Conservation (phyloP, 2,329 filamentous ascomycete species). For the Bipolaris oryzae region DNA sequence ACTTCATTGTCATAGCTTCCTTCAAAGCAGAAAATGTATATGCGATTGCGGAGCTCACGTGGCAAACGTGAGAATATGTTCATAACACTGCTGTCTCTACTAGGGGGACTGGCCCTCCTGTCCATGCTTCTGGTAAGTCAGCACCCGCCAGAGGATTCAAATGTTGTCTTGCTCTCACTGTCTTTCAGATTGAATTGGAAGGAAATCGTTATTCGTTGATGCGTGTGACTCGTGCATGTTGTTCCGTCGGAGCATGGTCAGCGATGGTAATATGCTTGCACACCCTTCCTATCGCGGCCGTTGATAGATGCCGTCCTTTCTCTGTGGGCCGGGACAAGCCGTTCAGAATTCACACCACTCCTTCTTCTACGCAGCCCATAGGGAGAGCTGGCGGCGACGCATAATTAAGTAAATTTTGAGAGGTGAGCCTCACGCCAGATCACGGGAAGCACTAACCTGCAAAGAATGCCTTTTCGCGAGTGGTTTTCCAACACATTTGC, state of each 20-base stretch:
- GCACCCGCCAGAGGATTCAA: background rate
- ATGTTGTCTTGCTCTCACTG: constrained; percentile 3
- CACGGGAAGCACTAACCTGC: constrained; percentile 24
- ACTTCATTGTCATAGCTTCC: constrained; percentile 28
- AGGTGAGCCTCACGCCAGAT: background rate
- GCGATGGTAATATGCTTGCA: background rate
- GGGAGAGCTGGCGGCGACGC: constrained; percentile 2
- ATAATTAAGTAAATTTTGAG: background rate
- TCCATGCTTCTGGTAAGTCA: constrained; percentile 7
- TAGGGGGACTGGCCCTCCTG: background rate
- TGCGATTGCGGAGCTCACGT: constrained; percentile 28
- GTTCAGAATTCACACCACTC: background rate
- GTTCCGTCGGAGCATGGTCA: background rate
- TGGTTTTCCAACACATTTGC: constrained; percentile 7
- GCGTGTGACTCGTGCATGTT: background rate
- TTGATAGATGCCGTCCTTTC: background rate
- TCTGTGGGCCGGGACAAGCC: background rate
- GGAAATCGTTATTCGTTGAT: background rate
- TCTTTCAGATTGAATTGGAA: background rate
- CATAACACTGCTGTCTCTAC: background rate
- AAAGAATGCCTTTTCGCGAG: constrained; percentile 19
- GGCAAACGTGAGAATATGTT: constrained; percentile 20
- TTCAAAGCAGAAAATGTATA: constrained; percentile 27
- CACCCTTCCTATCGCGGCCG: background rate
- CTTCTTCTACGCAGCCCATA: constrained; percentile 8